Conservation (phyloP, 1,284 basidiomycete species). For the Inonotus hispidus region DNA sequence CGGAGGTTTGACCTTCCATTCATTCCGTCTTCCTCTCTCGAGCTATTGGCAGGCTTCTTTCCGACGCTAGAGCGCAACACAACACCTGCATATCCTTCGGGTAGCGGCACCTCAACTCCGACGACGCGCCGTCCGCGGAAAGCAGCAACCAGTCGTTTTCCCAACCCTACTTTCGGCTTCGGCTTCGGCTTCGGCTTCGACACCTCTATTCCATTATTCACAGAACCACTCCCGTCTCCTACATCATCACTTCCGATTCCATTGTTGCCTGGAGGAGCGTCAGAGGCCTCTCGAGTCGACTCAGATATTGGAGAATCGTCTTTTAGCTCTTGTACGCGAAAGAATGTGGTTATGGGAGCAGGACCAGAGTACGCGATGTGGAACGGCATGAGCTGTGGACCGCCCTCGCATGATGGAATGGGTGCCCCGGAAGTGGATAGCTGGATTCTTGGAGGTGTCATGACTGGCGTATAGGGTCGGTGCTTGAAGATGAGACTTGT, state of each 20-base stretch:
- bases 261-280: slow-evolving; percentile 15
- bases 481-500: too few species aligned
- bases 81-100: slow-evolving; percentile 62
- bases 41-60: slow-evolving; percentile 2
- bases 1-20: slow-evolving; percentile 10
- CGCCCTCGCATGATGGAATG: background rate
- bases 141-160: slow-evolving; percentile 49
- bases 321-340: slow-evolving; percentile 46
- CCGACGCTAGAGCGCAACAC: slow-evolving; percentile 38
- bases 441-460: background rate
- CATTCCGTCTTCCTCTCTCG: background rate
- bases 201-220: background rate
- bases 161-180: slow-evolving; percentile 12
- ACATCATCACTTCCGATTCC: slow-evolving; percentile 12
- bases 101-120: slow-evolving; percentile 55
- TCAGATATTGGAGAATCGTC: slow-evolving; percentile 29
- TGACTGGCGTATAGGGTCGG: background rate
- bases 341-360: slow-evolving; percentile 68
- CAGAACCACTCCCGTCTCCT: background rate
- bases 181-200: background rate
- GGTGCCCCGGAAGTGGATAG: background rate
- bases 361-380: slow-evolving; percentile 65
- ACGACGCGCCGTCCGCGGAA: slow-evolving; percentile 71
- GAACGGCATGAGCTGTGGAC: slow-evolving; percentile 64
- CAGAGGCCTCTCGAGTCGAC: slow-evolving; percentile 18